Conservation (phyloP, 148 eudicot species). For the Limonium bicolor region DNA sequence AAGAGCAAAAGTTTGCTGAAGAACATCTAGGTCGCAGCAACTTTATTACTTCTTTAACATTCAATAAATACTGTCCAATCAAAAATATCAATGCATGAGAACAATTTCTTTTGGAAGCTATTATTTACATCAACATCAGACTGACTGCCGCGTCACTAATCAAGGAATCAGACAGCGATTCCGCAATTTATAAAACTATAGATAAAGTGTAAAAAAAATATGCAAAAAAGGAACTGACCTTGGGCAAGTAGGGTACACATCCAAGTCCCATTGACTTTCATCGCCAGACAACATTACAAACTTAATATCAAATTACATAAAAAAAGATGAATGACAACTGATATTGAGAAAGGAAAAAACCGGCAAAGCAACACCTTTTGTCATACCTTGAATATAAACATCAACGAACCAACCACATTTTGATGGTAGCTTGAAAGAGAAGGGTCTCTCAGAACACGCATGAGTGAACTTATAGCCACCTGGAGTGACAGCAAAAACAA, state of each 20-base stretch:
- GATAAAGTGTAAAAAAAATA: background rate
- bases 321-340: background rate
- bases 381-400: constrained; percentile 89
- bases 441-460: constrained; percentile 96
- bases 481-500: constrained; percentile 11
- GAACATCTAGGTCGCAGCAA: too few species aligned
- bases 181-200: background rate
- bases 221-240: constrained; percentile 36
- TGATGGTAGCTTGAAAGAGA: constrained; percentile 91
- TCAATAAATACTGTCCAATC: too few species aligned
- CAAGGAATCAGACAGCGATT: too few species aligned
- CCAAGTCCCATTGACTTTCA: constrained; percentile 93
- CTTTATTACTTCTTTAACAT: too few species aligned
- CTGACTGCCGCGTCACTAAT: too few species aligned
- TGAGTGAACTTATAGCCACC: constrained; percentile 96
- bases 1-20: too few species aligned
- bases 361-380: background rate
- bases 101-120: too few species aligned
- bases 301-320: constrained; percentile 2
- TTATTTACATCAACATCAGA: too few species aligned
- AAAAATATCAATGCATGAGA: too few species aligned
- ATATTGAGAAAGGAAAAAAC: too few species aligned
- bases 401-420: constrained; percentile 89
- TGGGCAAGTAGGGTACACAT: constrained; percentile 87
- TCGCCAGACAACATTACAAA: constrained; percentile 19